phyloP scores from a whole-genome alignment of 108 stramenopile species.

The Skeletonema grethae region DNA sequence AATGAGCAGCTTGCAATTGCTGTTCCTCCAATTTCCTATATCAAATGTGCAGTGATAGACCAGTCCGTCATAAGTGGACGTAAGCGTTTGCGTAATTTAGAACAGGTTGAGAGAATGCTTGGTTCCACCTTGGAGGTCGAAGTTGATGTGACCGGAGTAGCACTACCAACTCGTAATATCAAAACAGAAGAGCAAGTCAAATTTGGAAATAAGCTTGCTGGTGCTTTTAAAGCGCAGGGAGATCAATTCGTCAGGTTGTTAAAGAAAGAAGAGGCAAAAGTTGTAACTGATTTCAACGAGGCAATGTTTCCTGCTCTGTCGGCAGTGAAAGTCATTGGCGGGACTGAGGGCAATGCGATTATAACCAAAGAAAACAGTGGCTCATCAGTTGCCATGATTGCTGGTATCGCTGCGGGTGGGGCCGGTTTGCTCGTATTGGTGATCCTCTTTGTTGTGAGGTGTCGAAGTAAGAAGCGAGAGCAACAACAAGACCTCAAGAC shows the following conservation, averaged over 20 bases:
- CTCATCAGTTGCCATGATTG: background rate
- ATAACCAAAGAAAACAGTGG: background rate
- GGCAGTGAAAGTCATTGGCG: background rate
- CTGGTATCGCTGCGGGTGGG: background rate
- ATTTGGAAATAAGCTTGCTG: background rate
- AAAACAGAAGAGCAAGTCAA: slow-evolving; percentile 1
- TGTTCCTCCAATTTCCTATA: slow-evolving; percentile 23
- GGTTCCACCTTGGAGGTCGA: background rate
- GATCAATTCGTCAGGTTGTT: background rate
- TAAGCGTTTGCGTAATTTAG: background rate
- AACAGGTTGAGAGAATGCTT: background rate
- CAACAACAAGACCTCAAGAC: background rate
- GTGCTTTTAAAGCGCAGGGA: background rate
- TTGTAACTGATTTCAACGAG: background rate
- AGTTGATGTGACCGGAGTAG: background rate
- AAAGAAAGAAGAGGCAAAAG: slow-evolving; percentile 5
- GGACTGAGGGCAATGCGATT: background rate
- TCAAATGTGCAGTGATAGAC: slow-evolving; percentile 19
- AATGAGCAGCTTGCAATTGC: slow-evolving; percentile 28
- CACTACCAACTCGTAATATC: background rate
- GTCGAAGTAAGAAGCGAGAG: background rate
- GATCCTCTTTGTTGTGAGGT: background rate
- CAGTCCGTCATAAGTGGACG: slow-evolving; percentile 9
- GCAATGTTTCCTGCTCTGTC: background rate
- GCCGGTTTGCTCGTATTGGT: background rate